A percentile compares a stretch with the other conserved stretches of the same genome.
These are phyloP conservation scores for Murraya paniculata DNA, from an alignment of 345 rosid species.

Conservation along the genomic window DNA sequence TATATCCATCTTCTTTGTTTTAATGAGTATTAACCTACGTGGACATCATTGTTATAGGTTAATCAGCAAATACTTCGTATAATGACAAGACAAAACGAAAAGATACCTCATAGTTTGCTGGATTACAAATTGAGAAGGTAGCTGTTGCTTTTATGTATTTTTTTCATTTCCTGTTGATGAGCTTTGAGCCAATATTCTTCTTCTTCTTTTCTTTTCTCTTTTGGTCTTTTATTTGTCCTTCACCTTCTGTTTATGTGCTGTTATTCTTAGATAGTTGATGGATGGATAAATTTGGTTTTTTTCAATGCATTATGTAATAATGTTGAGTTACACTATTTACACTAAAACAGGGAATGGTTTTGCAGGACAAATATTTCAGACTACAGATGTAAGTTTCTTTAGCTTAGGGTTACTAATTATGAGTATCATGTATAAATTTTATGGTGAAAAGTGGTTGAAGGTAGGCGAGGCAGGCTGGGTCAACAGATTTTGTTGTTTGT, in stretches of 20 bases:
- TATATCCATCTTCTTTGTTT: background rate
- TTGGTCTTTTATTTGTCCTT: background rate
- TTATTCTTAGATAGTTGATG: background rate
- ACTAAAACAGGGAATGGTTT: background rate
- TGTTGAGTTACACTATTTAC: background rate
- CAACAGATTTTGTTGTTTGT: background rate
- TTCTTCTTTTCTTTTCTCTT: no score
- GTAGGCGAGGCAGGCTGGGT: background rate
- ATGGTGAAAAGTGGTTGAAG: background rate
- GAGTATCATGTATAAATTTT: background rate
- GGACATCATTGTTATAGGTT: conserved; percentile 7
- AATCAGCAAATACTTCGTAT: background rate
- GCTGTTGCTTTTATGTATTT: background rate
- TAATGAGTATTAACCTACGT: background rate
- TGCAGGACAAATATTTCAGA: background rate
- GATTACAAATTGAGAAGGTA: background rate
- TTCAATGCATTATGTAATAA: background rate
- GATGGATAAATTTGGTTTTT: background rate
- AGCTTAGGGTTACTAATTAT: background rate
- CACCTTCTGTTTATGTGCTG: background rate
- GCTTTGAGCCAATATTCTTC: background rate
- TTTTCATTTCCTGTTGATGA: background rate
- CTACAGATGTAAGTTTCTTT: background rate
- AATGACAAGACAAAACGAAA: background rate
- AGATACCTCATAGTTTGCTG: background rate